phyloP scores from a whole-genome alignment of 2,329 filamentous ascomycete species.

The Whalleya microplaca region DNA sequence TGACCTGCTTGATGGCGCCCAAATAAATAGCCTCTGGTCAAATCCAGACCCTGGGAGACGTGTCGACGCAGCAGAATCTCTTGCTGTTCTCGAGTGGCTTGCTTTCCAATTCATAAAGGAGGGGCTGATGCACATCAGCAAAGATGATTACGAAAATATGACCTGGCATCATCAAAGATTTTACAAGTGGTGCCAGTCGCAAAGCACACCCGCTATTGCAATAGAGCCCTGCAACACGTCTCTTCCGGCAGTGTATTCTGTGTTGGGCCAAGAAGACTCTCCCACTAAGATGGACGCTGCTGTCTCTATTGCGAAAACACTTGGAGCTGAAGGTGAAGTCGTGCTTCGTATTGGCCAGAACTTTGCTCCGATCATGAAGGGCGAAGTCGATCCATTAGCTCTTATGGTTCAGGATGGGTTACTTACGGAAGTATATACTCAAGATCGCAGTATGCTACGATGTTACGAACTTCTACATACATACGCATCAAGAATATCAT shows the following conservation, averaged over 20 bases:
- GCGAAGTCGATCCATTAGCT: conserved; percentile 26
- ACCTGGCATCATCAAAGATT: conserved; percentile 2
- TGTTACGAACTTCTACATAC: conserved; percentile 9
- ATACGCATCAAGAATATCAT: conserved; percentile 18
- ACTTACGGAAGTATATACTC: conserved; percentile 11
- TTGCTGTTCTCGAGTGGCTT: conserved; percentile 6
- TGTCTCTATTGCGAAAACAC: conserved; percentile 4
- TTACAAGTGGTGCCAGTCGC: conserved; percentile 4
- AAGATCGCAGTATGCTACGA: conserved; percentile 16
- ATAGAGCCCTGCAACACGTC: neutral
- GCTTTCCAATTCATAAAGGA: conserved; percentile 8
- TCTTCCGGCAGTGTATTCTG: neutral
- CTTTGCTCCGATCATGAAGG: conserved; percentile 22
- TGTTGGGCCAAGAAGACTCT: neutral
- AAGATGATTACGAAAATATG: conserved; percentile 1
- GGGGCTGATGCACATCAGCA: neutral
- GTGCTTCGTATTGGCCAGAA: conserved; percentile 25
- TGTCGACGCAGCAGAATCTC: conserved; percentile 2
- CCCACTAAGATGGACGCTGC: conserved; percentile 1
- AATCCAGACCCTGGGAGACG: neutral
- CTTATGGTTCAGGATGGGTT: conserved; percentile 19
- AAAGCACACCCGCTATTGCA: neutral
- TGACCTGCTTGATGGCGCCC: neutral
- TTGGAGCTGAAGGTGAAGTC: conserved; percentile 21
- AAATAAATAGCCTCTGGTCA: neutral